A percentile compares a stretch with the other conserved stretches of the same genome.
phyloP scores from a whole-genome alignment of 352 stramenopile genomes.

The Phytophthora agathidicida region DNA sequence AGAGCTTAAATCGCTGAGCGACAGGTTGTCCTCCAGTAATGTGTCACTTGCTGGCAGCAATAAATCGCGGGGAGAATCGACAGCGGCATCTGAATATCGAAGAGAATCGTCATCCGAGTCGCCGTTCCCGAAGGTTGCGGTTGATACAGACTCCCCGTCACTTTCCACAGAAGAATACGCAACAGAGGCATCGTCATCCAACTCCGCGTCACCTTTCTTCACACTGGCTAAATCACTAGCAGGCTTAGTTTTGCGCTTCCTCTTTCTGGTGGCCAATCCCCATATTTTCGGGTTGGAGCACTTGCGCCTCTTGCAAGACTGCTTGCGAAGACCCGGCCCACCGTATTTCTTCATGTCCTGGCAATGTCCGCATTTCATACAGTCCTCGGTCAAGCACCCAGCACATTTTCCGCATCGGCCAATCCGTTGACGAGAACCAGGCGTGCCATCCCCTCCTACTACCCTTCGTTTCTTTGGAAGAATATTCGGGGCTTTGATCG shows the following conservation, averaged over 20 bases:
- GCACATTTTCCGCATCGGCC: conserved; percentile 80
- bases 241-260: conserved; percentile 39
- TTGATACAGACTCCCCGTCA: conserved; percentile 53
- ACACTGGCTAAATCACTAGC: conserved; percentile 28
- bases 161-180: conserved; percentile 66
- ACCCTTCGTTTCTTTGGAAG: conserved; percentile 44
- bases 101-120: conserved; percentile 33
- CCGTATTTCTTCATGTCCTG: conserved; percentile 93
- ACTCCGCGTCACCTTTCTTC: conserved; percentile 44
- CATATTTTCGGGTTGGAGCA: conserved; percentile 78
- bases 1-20: conserved; percentile 42
- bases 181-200: conserved; percentile 47
- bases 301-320: conserved; percentile 89
- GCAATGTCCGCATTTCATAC: conserved; percentile 87
- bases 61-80: conserved; percentile 44
- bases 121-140: conserved; percentile 27
- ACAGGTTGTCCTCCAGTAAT: conserved; percentile 41
- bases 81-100: conserved; percentile 34
- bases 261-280: conserved; percentile 50
- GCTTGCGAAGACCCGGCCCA: conserved; percentile 82
- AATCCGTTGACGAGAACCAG: conserved; percentile 67
- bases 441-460: conserved; percentile 34
- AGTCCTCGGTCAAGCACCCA: conserved; percentile 81
- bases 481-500: conserved; percentile 23
- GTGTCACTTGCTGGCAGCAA: conserved; percentile 45